Base-by-base conservation (phyloP, 2,329 filamentous ascomycete species). In the Thelonectria rubi region DNA sequence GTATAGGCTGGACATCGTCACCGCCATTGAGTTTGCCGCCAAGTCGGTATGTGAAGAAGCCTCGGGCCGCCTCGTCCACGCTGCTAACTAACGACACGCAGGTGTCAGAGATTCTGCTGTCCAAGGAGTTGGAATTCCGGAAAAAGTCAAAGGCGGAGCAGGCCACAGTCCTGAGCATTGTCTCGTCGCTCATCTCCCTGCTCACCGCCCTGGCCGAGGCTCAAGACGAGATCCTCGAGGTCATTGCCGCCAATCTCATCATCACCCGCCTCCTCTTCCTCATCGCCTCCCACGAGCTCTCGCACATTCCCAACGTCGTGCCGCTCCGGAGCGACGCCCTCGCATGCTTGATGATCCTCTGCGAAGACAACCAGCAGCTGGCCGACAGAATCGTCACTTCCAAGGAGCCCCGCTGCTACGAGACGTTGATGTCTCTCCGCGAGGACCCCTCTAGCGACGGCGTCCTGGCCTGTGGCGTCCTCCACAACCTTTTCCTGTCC, bases 401-500 rank as follows among this genome's bases (percentile, higher is more conserved):
- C 60, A 77, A 79, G 46, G 74, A 79, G 53, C 76, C 77, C 18
- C 76, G 74, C 20, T 82, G 81, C 69, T 84, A 87, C 62, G 79
- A 83, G 15, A 74, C 79, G 5, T 77, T 90, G 26, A 70, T 82
- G 30, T 72, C 78, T 18, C 75, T 88, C 47, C 83, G 81, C 61
- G 78, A 81, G 18, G 73, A 78, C n/a, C 77, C 76, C 34, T 82
- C 77, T 30, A 75, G 82, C 17, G 81, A 81, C 58, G 83, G 82
- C 1, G 81, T 88, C 34, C 75, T 88, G 9, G 82, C 86, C 8
- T 89, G 86, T 52, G 84, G 85, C 14, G 79, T 88, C 20, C 79
- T 90, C 12, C 88, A 90, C 72, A 89, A 89, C 64, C 74, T 90
- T 37, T 89, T 87, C 70, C 75, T 81, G 7, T 77, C 80, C 3